Evolutionary conservation across 139 green algal species (phyloP), one percentile per base, ranked within the genome.

Genomic region (Chlamydomonas sp.): DNA sequence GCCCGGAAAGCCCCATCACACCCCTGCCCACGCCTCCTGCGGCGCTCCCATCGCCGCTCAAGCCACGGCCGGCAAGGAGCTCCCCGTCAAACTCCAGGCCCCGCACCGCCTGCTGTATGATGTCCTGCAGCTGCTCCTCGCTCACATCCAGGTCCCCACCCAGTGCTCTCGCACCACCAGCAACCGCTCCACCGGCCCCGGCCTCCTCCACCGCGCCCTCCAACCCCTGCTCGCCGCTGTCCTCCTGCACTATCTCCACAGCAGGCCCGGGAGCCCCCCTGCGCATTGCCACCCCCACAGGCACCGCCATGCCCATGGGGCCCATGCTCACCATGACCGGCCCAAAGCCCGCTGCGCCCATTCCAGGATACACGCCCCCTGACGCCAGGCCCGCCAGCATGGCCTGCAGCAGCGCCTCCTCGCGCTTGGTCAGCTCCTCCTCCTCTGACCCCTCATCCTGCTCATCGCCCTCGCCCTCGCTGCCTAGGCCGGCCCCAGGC

Each of bases 31-130:
- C 31, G 31, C 31, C 14, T 73, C 67, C 67, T 73, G 14, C 67
- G 18, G 14, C 67, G 5, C 67, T 20, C 5, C 67, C 8, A 12
- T 73, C 67, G 14, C 20, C 8, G 67, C 67, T 73, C 31, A 49
- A 49, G 31, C 31, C 31, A 49, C 31, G 31, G 67, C 20, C 67
- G 67, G 7, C 67, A 31, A 16, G 3, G 6, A 10, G 5, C 60
- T 59, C 5, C 3, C n/a, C 73, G 4, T 63, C 57, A 69, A 75
- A 81, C 10, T 16, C 10, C 31, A 87, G 61, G 0, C 83, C 84
- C 49, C 61, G 57, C 57, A 77, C 67, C 2, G 75, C 84, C 63
- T 88, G 61, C 63, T 83, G 63, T 16, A 88, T 83, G 58, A 88
- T 83, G 74, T 68, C 17, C 1, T 31, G 78, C 16, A 88, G 18